Percentiles rank a stretch among this genome's conserved stretches.
phyloP scores from a whole-genome alignment of 441 rosid genomes.

The Mallotus japonicus region DNA sequence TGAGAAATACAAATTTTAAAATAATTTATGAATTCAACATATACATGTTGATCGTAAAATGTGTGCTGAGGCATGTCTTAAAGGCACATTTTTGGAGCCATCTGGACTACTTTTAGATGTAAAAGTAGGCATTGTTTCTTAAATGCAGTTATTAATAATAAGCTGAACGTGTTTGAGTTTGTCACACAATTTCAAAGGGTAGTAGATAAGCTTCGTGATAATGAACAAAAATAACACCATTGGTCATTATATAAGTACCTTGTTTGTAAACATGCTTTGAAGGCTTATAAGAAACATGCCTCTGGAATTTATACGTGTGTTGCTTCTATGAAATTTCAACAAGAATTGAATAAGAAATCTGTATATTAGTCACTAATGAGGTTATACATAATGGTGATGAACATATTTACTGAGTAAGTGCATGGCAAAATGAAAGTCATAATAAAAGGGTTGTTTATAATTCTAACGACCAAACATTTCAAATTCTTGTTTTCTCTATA shows the following conservation, averaged over 20 bases:
- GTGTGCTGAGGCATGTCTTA: not conserved
- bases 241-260: not conserved
- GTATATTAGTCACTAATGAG: not conserved
- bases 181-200: not conserved
- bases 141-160: not conserved
- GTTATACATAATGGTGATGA: not conserved
- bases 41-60: not conserved
- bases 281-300: not conserved
- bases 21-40: not conserved
- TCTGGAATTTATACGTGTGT: not conserved
- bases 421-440: no score
- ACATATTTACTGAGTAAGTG: no score
- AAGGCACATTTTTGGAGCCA: not conserved
- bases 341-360: no score
- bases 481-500: no score
- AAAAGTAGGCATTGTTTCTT: not conserved
- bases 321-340: not conserved
- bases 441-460: no score
- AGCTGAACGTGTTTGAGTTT: not conserved
- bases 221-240: not conserved
- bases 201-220: not conserved
- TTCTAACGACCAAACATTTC: no score
- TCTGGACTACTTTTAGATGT: not conserved
- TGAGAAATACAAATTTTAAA: not conserved
- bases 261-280: not conserved